Evolutionary conservation across 2,329 filamentous ascomycete genomes (phyloP).

Genomic region (Hypoxylon sp.): DNA sequence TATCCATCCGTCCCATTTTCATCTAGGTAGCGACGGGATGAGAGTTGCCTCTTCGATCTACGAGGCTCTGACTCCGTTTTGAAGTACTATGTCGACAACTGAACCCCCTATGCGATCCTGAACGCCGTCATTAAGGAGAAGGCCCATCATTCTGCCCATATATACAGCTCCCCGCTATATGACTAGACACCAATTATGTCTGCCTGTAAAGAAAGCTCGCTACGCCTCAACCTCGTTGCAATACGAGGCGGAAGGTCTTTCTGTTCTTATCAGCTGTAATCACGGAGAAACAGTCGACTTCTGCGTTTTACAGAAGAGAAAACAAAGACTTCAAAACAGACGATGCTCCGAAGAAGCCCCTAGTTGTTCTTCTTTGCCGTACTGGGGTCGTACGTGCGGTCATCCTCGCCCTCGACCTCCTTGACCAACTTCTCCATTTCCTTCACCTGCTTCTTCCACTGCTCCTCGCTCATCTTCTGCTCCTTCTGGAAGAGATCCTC

Average conservation of each 20-base stretch:
- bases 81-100: neutral
- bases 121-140: constrained; percentile 34
- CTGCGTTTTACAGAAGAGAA: neutral
- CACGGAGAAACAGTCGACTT: constrained; percentile 5
- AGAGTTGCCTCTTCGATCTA: constrained; percentile 38
- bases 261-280: neutral
- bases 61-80: constrained; percentile 3
- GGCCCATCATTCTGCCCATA: constrained; percentile 26
- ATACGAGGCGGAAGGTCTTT: neutral
- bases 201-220: neutral
- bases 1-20: constrained; percentile 13
- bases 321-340: neutral
- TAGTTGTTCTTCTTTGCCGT: constrained; percentile 63
- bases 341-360: constrained; percentile 4
- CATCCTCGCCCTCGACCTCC: constrained; percentile 74
- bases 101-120: constrained; percentile 3
- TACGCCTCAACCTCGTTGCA: constrained; percentile 13
- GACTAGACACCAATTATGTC: constrained; percentile 26
- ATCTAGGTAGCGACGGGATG: constrained; percentile 24
- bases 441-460: constrained; percentile 82
- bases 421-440: constrained; percentile 82
- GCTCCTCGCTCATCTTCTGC: constrained; percentile 83
- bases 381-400: constrained; percentile 61
- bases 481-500: constrained; percentile 86
- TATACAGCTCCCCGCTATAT: constrained; percentile 20